Conservation (phyloP, 768 basidiomycete genomes). For the Porphyrellus cyaneotinctus region DNA sequence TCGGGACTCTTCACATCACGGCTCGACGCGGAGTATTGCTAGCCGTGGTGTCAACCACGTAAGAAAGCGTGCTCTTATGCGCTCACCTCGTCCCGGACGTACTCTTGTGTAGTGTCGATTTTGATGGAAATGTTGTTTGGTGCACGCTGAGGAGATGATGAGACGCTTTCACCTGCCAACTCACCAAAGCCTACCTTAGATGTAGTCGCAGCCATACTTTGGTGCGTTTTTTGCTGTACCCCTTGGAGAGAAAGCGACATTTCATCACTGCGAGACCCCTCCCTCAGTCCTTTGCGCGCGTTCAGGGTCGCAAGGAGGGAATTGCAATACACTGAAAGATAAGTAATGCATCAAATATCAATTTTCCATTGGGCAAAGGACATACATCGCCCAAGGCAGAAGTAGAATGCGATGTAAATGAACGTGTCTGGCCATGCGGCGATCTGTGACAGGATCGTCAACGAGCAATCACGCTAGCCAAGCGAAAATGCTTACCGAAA, state of each 20-base stretch:
- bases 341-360: not conserved
- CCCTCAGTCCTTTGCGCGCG: slow-evolving; percentile 48
- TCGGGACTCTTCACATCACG: slow-evolving; percentile 19
- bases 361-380: slow-evolving; percentile 1
- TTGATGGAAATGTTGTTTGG: slow-evolving; percentile 61
- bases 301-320: slow-evolving; percentile 60
- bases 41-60: not conserved
- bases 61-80: not conserved
- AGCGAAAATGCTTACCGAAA: slow-evolving; percentile 39
- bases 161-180: not conserved
- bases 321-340: slow-evolving; percentile 54
- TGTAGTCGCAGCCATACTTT: slow-evolving; percentile 7
- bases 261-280: slow-evolving; percentile 21
- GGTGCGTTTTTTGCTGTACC: slow-evolving; percentile 21
- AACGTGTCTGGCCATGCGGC: slow-evolving; percentile 48
- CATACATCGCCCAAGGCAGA: slow-evolving; percentile 59
- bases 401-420: slow-evolving; percentile 61
- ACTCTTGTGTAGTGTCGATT: slow-evolving; percentile 61
- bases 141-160: slow-evolving; percentile 12
- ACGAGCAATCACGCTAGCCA: not conserved
- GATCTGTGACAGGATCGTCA: slow-evolving; percentile 37
- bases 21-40: slow-evolving; percentile 21
- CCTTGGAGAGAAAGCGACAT: slow-evolving; percentile 32
- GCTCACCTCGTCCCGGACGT: slow-evolving; percentile 40
- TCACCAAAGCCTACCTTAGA: slow-evolving; percentile 8